phyloP scores from a whole-genome alignment of 768 basidiomycete genomes.

The Suillus placidus region DNA sequence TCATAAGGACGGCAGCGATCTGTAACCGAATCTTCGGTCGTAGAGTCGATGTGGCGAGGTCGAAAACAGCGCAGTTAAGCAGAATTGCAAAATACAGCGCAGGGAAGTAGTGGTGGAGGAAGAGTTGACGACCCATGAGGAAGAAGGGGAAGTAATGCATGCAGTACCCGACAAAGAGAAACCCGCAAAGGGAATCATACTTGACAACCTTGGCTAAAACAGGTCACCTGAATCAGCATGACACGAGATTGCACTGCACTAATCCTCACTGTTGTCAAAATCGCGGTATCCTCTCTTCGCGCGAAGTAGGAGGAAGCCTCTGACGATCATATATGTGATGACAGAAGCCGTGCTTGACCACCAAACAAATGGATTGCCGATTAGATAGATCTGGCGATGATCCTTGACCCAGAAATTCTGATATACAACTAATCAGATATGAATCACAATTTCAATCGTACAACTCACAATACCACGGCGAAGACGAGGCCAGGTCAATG shows the following conservation, averaged over 20 bases:
- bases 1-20: conserved; percentile 71
- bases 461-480: conserved; percentile 86
- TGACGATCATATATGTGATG: conserved; percentile 62
- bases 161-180: conserved; percentile 90
- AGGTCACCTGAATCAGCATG: conserved; percentile 4
- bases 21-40: conserved; percentile 79
- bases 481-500: conserved; percentile 87
- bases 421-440: conserved; percentile 12
- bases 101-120: conserved; percentile 98
- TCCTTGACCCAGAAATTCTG: conserved; percentile 99
- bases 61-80: conserved; percentile 75
- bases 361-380: conserved; percentile 96
- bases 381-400: conserved; percentile 90
- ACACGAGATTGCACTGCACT: conserved; percentile 3
- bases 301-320: conserved; percentile 82
- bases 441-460: background rate
- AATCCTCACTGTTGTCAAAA: conserved; percentile 81
- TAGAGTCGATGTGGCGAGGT: conserved; percentile 79
- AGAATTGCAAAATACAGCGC: conserved; percentile 94
- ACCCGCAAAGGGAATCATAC: conserved; percentile 88
- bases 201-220: conserved; percentile 80
- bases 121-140: conserved; percentile 95
- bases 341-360: conserved; percentile 80
- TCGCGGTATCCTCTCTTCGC: conserved; percentile 91
- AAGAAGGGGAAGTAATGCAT: conserved; percentile 97